Evolutionary conservation across 805 yeast genomes (phyloP).

Genomic region (Naumovozyma castellii): DNA sequence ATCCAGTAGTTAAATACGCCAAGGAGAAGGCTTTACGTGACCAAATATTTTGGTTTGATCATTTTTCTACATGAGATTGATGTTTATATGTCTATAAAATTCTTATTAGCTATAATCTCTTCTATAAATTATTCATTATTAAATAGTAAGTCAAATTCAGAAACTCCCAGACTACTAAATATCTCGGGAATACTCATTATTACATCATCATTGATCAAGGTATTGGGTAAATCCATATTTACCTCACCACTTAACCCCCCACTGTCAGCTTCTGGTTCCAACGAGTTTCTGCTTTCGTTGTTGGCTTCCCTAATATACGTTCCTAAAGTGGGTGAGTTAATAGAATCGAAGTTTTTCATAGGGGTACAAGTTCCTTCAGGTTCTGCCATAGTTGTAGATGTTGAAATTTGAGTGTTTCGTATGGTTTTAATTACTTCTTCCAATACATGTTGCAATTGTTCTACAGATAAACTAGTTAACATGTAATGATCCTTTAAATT

Average conservation of each 20-base stretch:
- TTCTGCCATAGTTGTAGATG: too few species aligned
- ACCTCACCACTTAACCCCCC: too few species aligned
- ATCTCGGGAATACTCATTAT: conserved; percentile 9
- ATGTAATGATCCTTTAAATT: conserved; percentile 7
- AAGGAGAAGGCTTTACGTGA: conserved; percentile 50
- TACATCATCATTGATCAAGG: conserved; percentile 1
- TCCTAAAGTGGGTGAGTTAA: too few species aligned
- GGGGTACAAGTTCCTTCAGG: too few species aligned
- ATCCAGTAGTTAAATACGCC: conserved; percentile 50
- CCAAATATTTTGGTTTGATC: conserved; percentile 29
- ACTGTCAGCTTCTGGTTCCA: too few species aligned
- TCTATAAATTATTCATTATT: conserved; percentile 2
- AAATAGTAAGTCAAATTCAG: conserved; percentile 15
- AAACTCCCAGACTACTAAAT: conserved; percentile 21
- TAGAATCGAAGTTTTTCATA: too few species aligned
- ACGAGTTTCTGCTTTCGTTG: background rate
- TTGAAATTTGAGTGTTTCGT: too few species aligned
- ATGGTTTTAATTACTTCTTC: background rate
- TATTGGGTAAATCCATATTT: background rate
- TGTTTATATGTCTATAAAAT: background rate
- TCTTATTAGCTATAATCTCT: too few species aligned
- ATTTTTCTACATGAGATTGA: conserved; percentile 7
- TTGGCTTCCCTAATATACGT: background rate
- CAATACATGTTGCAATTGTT: conserved; percentile 4
- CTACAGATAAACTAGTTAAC: conserved; percentile 4